Conservation (phyloP, 108 stramenopile species). For the Craspedostauros australis region DNA sequence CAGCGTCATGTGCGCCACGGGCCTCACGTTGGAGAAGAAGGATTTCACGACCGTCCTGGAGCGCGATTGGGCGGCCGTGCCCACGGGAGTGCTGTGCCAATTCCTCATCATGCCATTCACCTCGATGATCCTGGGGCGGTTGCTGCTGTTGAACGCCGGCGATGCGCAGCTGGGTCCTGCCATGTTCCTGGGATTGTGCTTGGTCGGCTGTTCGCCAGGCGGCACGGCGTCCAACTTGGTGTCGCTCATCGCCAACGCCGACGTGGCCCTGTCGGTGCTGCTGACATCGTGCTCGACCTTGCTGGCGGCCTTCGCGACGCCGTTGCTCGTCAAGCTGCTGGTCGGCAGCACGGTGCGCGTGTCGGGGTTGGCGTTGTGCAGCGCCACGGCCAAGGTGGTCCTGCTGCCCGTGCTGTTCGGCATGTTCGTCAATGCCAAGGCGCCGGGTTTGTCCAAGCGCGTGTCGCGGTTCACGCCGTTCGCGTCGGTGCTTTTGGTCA, state of each 20-base stretch:
- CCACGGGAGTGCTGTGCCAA: conserved; percentile 86
- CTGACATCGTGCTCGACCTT: conserved; percentile 89
- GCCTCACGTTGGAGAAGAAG: conserved; percentile 84
- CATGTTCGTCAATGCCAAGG: conserved; percentile 67
- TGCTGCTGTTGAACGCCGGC: conserved; percentile 50
- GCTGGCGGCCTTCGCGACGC: conserved; percentile 78
- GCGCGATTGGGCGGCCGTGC: conserved; percentile 47
- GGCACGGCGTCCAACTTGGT: conserved; percentile 95
- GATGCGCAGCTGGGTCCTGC: conserved; percentile 31
- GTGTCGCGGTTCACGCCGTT: conserved; percentile 78
- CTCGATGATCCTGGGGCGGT: conserved; percentile 59
- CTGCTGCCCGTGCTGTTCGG: conserved; percentile 83
- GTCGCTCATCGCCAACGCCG: conserved; percentile 88
- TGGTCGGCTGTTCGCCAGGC: conserved; percentile 88
- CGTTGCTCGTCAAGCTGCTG: conserved; percentile 75
- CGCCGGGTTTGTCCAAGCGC: conserved; percentile 46
- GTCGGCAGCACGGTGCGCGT: conserved; percentile 71
- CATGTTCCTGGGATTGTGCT: conserved; percentile 63
- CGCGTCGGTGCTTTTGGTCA: conserved; percentile 78
- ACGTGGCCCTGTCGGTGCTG: conserved; percentile 85
- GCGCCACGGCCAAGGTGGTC: conserved; percentile 79
- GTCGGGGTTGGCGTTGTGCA: conserved; percentile 55
- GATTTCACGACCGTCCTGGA: conserved; percentile 74
- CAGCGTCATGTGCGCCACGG: conserved; percentile 85
- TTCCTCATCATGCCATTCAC: conserved; percentile 85